A percentile compares a stretch with the other conserved stretches of the same genome.
phyloP scores from a whole-genome alignment of 768 basidiomycete genomes.

The Phylloporus sp. region DNA sequence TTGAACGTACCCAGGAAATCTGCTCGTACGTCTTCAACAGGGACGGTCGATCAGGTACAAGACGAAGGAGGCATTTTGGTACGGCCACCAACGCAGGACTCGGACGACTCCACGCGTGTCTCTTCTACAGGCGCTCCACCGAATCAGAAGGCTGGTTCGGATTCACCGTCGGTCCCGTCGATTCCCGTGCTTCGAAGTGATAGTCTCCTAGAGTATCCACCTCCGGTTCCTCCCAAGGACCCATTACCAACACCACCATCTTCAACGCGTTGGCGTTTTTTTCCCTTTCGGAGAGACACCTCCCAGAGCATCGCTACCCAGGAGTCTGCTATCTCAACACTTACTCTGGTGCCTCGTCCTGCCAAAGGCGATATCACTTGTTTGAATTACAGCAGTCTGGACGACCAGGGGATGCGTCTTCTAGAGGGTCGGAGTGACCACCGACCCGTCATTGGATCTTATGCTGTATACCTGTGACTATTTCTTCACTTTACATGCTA shows the following conservation, averaged over 20 bases:
- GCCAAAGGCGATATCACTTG: conserved; percentile 69
- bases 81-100: conserved; percentile 9
- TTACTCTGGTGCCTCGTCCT: conserved; percentile 27
- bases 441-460: conserved; percentile 78
- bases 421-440: conserved; percentile 81
- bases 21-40: conserved; percentile 24
- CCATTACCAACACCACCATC: conserved; percentile 18
- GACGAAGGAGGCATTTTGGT: conserved; percentile 1
- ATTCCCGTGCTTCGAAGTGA: conserved; percentile 10
- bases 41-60: conserved; percentile 17
- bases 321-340: conserved; percentile 19
- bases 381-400: conserved; percentile 65
- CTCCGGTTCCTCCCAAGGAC: conserved; percentile 29
- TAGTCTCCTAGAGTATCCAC: conserved; percentile 19
- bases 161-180: conserved; percentile 13
- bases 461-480: conserved; percentile 57
- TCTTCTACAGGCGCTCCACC: conserved; percentile 15
- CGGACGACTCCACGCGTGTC: conserved; percentile 10
- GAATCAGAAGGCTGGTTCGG: conserved; percentile 4
- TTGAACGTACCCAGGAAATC: conserved; percentile 19
- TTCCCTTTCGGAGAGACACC: conserved; percentile 43
- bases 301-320: conserved; percentile 26
- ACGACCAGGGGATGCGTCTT: conserved; percentile 68
- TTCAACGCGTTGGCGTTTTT: conserved; percentile 46
- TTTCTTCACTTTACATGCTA: conserved; percentile 6